Base-by-base conservation (phyloP, 202 grass and related monocot genomes). In the Brachypodium distachyon region DNA sequence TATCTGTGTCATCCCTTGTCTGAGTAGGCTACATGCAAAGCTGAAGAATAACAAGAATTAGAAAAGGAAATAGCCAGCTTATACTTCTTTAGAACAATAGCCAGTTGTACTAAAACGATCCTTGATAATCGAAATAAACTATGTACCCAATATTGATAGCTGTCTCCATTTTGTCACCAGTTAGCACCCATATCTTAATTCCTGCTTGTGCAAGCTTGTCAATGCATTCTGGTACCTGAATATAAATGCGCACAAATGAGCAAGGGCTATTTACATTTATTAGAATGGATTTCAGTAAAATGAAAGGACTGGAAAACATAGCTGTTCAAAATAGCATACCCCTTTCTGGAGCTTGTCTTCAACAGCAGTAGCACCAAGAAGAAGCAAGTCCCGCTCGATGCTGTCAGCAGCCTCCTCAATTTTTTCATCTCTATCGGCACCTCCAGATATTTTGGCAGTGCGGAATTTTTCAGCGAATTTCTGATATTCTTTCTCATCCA, bases 81-180 rank as follows among this genome's bases (percentile, higher is more conserved):
- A 10, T 44, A 73, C 66, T 36, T 41, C 36, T 53, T 53, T 9
- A 73, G 16, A 73, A 56, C 12, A 81, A 62, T 51, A 61, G 12
- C 7, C 55, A 72, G 53, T 76, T 61, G 19, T n/a, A 80, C 61
- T 19, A 84, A 67, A 80, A 81, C 3, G 31, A 50, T 72, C 8
- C n/a, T 34, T 19, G 65, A 88, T 5, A 1, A 77, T 17, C 21
- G 2, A 60, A 7, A 80, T 48, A 78, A 38, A 72, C 10, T 72
- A 28, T 55, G 38, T 90, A 99, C 96, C 96, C 92, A 60, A 99
- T 96, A 89, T 99, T 99, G 51, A 99, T 92, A 70, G 96, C 96
- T 12, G 96, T 99, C 81, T 99, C 96, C 96, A 93, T 96, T 84
- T 99, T 99, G 75, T 99, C 96, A 34, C 96, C 96, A 19, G 96